Evolutionary conservation across 768 basidiomycete species (phyloP).

Genomic region (Cystobasidium ongulense): DNA sequence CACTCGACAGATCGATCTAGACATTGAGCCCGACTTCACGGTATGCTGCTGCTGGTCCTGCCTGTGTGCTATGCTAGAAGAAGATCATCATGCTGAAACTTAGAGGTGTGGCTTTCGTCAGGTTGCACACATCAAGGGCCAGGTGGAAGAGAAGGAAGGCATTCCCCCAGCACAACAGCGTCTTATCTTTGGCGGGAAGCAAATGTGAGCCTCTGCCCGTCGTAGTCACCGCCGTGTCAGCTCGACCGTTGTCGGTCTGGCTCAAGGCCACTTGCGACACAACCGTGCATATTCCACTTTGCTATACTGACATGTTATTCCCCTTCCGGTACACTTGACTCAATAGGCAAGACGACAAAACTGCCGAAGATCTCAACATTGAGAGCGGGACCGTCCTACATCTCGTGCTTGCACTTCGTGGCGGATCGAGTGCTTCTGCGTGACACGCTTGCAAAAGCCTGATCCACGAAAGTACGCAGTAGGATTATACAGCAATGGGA

Average conservation of each 20-base stretch:
- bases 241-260: too few species aligned
- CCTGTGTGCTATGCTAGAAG: too few species aligned
- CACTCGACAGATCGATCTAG: slow-evolving; percentile 71
- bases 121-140: slow-evolving; percentile 92
- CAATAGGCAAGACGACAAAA: slow-evolving; percentile 80
- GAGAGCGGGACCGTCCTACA: slow-evolving; percentile 78
- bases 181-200: slow-evolving; percentile 82
- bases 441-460: too few species aligned
- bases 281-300: neutral
- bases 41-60: slow-evolving; percentile 47
- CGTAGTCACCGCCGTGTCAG: neutral
- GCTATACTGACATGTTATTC: neutral
- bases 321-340: neutral
- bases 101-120: slow-evolving; percentile 43
- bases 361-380: slow-evolving; percentile 73
- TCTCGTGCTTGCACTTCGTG: slow-evolving; percentile 88
- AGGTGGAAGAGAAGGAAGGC: slow-evolving; percentile 95
- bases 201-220: slow-evolving; percentile 56
- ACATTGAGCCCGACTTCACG: slow-evolving; percentile 83
- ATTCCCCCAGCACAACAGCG: slow-evolving; percentile 94
- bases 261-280: neutral
- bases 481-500: too few species aligned
- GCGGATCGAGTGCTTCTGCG: slow-evolving; percentile 51
- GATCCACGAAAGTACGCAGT: too few species aligned
- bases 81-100: neutral